A percentile compares a stretch with the other conserved stretches of the same genome.
Conservation (phyloP, 176 grass and related monocot species). For the Tuctoria greenei region DNA sequence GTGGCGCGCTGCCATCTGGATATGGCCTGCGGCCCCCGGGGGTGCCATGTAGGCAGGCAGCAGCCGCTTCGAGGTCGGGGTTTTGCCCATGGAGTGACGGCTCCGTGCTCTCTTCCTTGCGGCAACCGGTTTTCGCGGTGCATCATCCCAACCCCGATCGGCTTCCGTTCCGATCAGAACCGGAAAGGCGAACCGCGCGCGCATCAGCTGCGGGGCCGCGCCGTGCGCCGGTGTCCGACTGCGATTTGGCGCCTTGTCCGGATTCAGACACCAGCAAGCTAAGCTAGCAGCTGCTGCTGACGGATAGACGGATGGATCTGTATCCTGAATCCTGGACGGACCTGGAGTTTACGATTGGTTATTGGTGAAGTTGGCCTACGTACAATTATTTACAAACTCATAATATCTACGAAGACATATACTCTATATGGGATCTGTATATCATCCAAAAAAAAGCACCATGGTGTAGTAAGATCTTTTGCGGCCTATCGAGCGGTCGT, state of each 20-base stretch:
- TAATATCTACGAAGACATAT: neutral
- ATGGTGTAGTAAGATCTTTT: neutral
- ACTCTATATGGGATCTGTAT: neutral
- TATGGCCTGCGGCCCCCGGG: neutral
- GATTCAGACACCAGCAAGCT: neutral
- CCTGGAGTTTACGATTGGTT: neutral
- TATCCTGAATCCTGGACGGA: neutral
- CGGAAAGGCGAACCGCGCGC: neutral
- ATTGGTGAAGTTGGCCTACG: neutral
- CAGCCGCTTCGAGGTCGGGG: neutral
- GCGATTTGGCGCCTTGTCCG: slow-evolving; percentile 22
- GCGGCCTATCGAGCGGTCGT: too few species aligned
- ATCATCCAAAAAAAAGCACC: neutral
- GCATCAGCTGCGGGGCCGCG: slow-evolving; percentile 43
- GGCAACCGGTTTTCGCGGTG: slow-evolving; percentile 31
- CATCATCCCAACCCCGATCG: neutral
- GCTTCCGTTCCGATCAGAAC: slow-evolving; percentile 4
- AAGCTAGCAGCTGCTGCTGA: neutral
- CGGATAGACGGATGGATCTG: neutral
- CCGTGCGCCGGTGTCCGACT: slow-evolving; percentile 21
- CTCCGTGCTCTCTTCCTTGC: slow-evolving; percentile 54
- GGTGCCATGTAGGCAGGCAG: slow-evolving; percentile 15
- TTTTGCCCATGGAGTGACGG: slow-evolving; percentile 54
- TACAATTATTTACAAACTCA: slow-evolving; percentile 14
- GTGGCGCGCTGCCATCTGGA: slow-evolving; percentile 25